A percentile compares a stretch with the other conserved stretches of the same genome.
phyloP scores from a whole-genome alignment of 176 grass and related monocot genomes.

The Oryza meyeriana region DNA sequence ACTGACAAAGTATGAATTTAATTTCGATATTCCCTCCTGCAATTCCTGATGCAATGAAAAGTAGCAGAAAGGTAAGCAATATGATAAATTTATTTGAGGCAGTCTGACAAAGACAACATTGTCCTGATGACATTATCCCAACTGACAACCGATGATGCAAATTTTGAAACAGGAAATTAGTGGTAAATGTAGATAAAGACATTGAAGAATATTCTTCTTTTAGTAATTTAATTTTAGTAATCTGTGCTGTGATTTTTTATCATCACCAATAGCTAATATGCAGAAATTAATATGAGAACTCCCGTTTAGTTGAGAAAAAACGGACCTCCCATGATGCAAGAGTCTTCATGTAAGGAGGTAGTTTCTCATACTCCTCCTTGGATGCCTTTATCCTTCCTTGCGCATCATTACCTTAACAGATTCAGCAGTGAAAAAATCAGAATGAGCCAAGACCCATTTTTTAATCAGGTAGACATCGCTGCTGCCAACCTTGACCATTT shows the following conservation, averaged over 20 bases:
- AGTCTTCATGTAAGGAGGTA: conserved; percentile 77
- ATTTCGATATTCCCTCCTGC: conserved; percentile 55
- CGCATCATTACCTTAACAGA: conserved; percentile 21
- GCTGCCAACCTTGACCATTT: conserved; percentile 33
- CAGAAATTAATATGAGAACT: background rate
- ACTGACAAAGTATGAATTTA: conserved; percentile 65
- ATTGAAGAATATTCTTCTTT: background rate
- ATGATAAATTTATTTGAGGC: conserved; percentile 13
- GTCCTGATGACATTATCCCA: background rate
- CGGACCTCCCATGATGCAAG: conserved; percentile 84
- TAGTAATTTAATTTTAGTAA: background rate
- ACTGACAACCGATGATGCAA: background rate
- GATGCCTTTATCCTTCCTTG: conserved; percentile 48
- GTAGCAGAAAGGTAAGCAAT: background rate
- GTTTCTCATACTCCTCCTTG: conserved; percentile 57
- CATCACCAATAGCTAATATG: background rate
- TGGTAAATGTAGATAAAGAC: background rate
- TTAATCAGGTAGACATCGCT: background rate
- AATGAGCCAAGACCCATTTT: conserved; percentile 2
- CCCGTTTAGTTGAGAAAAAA: background rate
- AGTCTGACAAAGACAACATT: background rate
- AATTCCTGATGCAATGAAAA: conserved; percentile 56
- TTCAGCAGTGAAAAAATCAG: conserved; percentile 8
- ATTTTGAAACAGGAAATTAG: background rate
- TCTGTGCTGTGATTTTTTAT: background rate